phyloP scores from a whole-genome alignment of 164 flowering plant genomes.

The Paratinospora sagittata region DNA sequence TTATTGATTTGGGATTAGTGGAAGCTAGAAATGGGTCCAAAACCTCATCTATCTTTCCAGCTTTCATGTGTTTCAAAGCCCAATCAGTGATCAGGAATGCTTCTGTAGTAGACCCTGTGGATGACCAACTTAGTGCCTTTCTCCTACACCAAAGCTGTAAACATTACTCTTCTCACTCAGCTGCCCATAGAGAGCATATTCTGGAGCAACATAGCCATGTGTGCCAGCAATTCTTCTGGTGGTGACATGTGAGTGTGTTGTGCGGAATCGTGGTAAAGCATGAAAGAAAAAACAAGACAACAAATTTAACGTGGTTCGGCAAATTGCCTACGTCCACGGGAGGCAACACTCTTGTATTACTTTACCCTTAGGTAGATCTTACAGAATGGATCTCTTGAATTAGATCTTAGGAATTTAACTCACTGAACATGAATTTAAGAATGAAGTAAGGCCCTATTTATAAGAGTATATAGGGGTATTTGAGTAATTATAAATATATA shows the following conservation, averaged over 20 bases:
- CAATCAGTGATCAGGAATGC: background rate
- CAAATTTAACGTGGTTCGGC: no score
- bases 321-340: no score
- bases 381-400: no score
- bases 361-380: no score
- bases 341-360: no score
- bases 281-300: no score
- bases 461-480: no score
- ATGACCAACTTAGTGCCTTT: background rate
- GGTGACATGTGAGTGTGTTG: background rate
- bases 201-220: background rate
- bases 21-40: background rate
- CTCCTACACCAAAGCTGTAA: slow-evolving; percentile 1
- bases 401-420: no score
- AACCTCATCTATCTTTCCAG: background rate
- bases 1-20: background rate
- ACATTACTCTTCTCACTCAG: background rate
- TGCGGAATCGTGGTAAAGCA: no score
- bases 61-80: background rate
- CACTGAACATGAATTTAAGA: no score
- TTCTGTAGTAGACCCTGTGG: background rate
- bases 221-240: background rate
- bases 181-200: background rate
- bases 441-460: no score
- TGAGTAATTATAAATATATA: no score